Evolutionary conservation across 768 basidiomycete species (phyloP).

Genomic region (Lactarius sp.): DNA sequence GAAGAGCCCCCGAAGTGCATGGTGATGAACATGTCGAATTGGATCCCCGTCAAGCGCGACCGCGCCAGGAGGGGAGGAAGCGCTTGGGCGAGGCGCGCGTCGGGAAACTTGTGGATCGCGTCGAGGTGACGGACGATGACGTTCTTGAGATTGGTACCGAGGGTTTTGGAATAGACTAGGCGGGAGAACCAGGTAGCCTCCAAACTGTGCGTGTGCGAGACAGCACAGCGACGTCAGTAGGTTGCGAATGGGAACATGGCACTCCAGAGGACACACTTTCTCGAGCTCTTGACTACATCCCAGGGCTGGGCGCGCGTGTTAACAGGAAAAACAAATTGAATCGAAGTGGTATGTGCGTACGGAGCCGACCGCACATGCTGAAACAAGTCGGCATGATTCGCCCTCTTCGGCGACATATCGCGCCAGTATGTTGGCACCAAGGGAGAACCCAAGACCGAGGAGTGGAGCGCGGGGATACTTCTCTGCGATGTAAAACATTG

Average conservation of each 20-base stretch:
- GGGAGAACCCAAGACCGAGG: slow-evolving; percentile 86
- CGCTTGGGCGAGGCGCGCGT: slow-evolving; percentile 47
- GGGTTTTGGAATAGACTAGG: slow-evolving; percentile 68
- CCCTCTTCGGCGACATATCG: slow-evolving; percentile 86
- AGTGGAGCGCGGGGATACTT: slow-evolving; percentile 76
- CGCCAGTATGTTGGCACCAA: slow-evolving; percentile 88
- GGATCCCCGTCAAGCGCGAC: slow-evolving; percentile 48
- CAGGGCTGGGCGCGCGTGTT: slow-evolving; percentile 38
- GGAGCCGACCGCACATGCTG: slow-evolving; percentile 67
- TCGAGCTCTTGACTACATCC: slow-evolving; percentile 38
- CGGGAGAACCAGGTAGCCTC: slow-evolving; percentile 50
- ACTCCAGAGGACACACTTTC: slow-evolving; percentile 27
- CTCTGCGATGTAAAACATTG: slow-evolving; percentile 67
- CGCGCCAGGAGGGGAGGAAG: slow-evolving; percentile 41
- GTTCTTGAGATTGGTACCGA: slow-evolving; percentile 69
- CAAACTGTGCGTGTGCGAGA: slow-evolving; percentile 40
- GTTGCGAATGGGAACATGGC: slow-evolving; percentile 14
- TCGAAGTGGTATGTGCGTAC: slow-evolving; percentile 36
- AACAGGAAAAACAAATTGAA: slow-evolving; percentile 15
- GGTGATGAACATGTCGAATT: slow-evolving; percentile 62
- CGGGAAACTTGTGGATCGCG: slow-evolving; percentile 44
- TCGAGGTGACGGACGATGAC: slow-evolving; percentile 50
- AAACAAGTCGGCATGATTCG: slow-evolving; percentile 51
- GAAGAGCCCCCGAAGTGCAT: slow-evolving; percentile 60
- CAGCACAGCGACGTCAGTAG: background rate